Conservation (phyloP, 129 eudicot species). For the Escallonia herrerae region DNA sequence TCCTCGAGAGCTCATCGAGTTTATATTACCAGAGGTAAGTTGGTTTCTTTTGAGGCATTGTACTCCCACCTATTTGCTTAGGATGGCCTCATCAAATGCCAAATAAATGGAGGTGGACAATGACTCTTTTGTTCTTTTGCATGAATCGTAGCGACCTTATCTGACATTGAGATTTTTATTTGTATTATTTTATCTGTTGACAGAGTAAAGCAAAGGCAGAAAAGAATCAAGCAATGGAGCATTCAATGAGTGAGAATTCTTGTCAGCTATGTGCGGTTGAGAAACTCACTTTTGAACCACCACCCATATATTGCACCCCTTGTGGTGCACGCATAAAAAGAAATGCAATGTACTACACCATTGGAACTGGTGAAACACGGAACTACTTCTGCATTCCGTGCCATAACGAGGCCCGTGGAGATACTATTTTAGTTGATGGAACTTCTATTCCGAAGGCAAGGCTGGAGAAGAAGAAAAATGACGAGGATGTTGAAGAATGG, state of each 20-base stretch:
- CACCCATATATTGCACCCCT: conserved; percentile 80
- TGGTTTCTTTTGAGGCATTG: too few species aligned
- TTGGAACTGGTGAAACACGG: conserved; percentile 78
- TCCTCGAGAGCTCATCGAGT: too few species aligned
- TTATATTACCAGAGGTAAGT: too few species aligned
- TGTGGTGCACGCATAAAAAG: conserved; percentile 89
- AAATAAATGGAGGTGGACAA: not conserved
- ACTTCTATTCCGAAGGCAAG: conserved; percentile 55
- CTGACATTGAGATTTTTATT: not conserved
- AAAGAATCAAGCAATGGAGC: conserved; percentile 89
- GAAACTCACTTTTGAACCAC: conserved; percentile 93
- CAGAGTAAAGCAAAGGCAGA: conserved; percentile 98
- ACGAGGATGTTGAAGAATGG: conserved; percentile 95
- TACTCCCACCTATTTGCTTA: too few species aligned
- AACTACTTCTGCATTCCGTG: conserved; percentile 79
- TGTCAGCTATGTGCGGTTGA: conserved; percentile 97
- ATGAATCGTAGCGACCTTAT: not conserved
- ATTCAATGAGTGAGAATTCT: conserved; percentile 81
- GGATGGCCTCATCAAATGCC: too few species aligned
- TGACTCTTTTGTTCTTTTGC: not conserved
- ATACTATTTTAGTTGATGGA: conserved; percentile 66
- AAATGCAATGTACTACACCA: conserved; percentile 81
- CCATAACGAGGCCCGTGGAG: conserved; percentile 86
- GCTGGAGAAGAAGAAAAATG: conserved; percentile 90
- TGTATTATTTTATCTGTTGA: conserved; percentile 1